Conservation (phyloP, 495 filamentous ascomycete genomes). For the Talaromyces ruber region DNA sequence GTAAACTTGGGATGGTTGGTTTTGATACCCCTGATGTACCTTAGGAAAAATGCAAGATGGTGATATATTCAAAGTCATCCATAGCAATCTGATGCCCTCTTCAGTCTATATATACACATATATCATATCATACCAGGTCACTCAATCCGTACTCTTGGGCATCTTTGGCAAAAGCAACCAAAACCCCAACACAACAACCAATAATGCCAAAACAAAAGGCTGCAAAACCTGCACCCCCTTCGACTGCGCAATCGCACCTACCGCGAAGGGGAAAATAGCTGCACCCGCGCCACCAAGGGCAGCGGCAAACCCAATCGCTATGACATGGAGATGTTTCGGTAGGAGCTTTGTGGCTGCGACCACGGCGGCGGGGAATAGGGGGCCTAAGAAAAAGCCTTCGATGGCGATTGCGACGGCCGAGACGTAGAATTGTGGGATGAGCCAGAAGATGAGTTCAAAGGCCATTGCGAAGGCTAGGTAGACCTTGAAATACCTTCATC, state of each 20-base stretch:
- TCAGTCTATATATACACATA: not conserved
- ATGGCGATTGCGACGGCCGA: conserved; percentile 60
- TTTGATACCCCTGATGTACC: not conserved
- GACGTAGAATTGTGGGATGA: conserved; percentile 64
- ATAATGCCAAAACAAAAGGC: conserved; percentile 62
- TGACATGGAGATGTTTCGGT: conserved; percentile 69
- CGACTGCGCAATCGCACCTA: conserved; percentile 74
- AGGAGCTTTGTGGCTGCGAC: conserved; percentile 76
- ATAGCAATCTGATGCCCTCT: not conserved
- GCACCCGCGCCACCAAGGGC: conserved; percentile 76
- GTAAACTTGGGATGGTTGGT: not conserved
- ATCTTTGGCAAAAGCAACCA: conserved; percentile 40
- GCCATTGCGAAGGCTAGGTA: conserved; percentile 46
- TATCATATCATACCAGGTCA: not conserved
- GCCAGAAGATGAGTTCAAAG: conserved; percentile 54
- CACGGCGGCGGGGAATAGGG: conserved; percentile 64
- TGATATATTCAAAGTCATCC: not conserved
- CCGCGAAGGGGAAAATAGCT: conserved; percentile 73
- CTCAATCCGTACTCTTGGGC: conserved; percentile 4
- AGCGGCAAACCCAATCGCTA: conserved; percentile 73
- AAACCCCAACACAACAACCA: conserved; percentile 47
- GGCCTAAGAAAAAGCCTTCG: conserved; percentile 63
- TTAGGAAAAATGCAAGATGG: not conserved
- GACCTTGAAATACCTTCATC: conserved; percentile 15
- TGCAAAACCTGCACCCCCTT: conserved; percentile 73